phyloP scores from a whole-genome alignment of 192 early-diverging fungal genomes.

The Haplosporangium gracile region DNA sequence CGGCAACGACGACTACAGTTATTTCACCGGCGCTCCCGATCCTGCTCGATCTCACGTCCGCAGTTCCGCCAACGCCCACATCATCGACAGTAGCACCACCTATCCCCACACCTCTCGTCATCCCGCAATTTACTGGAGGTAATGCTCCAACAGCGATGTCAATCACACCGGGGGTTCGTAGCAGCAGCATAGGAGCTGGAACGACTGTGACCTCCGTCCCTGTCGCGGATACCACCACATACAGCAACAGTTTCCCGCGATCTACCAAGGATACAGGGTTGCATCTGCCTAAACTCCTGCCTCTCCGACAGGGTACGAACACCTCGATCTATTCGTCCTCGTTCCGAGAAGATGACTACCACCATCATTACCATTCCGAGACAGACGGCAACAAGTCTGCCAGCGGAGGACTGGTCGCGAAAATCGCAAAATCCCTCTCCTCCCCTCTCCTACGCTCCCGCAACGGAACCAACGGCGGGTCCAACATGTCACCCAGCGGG shows the following conservation, averaged over 20 bases:
- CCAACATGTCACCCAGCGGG: conserved; percentile 20
- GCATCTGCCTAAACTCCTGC: neutral
- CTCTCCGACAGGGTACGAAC: neutral
- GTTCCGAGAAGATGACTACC: neutral
- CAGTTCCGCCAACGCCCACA: conserved; percentile 10
- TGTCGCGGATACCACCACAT: neutral
- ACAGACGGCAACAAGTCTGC: neutral
- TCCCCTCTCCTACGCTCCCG: conserved; percentile 22
- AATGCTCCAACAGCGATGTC: neutral
- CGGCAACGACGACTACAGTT: neutral
- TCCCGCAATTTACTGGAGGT: neutral
- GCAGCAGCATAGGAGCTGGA: neutral
- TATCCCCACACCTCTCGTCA: neutral
- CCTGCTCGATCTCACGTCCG: conserved; percentile 41
- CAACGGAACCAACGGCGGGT: neutral
- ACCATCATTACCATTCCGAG: no score
- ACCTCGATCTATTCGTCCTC: neutral
- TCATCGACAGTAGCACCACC: neutral
- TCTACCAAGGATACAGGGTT: neutral
- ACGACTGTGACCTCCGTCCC: neutral
- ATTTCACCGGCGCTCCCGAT: conserved; percentile 32
- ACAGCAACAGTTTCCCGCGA: neutral
- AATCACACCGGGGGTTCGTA: neutral
- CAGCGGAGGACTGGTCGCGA: conserved; percentile 28
- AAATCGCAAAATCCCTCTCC: conserved; percentile 42